Conservation (phyloP, 352 stramenopile species). For the Phytophthora cryptogea region DNA sequence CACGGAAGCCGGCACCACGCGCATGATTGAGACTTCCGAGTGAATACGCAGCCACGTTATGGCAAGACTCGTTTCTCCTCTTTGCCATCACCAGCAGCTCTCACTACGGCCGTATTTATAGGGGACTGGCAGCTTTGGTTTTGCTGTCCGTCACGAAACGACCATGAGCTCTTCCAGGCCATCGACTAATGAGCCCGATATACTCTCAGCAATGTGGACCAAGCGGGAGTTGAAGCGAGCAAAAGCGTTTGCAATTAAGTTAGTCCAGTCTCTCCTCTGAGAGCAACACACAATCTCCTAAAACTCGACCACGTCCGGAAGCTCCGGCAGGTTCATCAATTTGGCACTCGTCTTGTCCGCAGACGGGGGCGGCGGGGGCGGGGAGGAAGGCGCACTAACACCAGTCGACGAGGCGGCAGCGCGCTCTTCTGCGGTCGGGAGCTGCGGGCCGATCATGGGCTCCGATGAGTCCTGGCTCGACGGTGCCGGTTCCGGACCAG, state of each 20-base stretch:
- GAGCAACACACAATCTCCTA: slow-evolving; percentile 26
- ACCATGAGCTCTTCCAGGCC: slow-evolving; percentile 1
- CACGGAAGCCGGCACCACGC: slow-evolving; percentile 21
- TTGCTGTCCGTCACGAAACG: slow-evolving; percentile 17
- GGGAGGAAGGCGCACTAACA: slow-evolving; percentile 18
- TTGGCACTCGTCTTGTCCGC: slow-evolving; percentile 12
- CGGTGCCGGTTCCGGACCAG: slow-evolving; percentile 24
- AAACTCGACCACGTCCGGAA: slow-evolving; percentile 61
- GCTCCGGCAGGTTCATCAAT: slow-evolving; percentile 45
- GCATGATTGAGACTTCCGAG: slow-evolving; percentile 13
- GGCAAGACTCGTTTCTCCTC: slow-evolving; percentile 8
- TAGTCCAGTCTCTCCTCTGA: slow-evolving; percentile 23
- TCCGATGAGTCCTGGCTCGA: slow-evolving; percentile 28
- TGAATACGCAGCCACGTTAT: slow-evolving; percentile 13
- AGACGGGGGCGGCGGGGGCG: slow-evolving; percentile 18
- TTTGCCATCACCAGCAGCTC: slow-evolving; percentile 3
- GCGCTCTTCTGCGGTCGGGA: slow-evolving; percentile 39
- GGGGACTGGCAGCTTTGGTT: background rate
- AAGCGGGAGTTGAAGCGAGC: slow-evolving; percentile 1
- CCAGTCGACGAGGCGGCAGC: slow-evolving; percentile 27
- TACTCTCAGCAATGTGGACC: too few species aligned
- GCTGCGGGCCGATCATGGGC: slow-evolving; percentile 55
- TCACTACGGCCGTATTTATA: slow-evolving; percentile 17
- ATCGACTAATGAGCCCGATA: too few species aligned
- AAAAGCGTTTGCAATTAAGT: slow-evolving; percentile 37